These are phyloP conservation scores for Microdochium nivale DNA, from an alignment of 2,329 filamentous ascomycete genomes.

Conservation along the genomic window DNA sequence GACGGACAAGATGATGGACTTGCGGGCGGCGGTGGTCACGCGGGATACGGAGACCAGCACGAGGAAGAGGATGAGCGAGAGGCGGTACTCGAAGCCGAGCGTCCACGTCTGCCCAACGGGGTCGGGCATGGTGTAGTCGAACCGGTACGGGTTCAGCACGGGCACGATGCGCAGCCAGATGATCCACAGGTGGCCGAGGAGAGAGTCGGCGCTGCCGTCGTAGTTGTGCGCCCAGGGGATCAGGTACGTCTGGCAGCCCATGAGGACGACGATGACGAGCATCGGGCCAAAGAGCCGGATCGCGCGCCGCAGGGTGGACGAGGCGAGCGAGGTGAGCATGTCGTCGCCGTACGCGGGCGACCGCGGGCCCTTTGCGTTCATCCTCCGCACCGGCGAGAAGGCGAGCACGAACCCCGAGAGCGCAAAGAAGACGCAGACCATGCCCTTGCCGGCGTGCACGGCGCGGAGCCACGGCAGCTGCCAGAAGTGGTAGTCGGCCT, in stretches of 20 bases:
- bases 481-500: not conserved
- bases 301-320: constrained; percentile 1
- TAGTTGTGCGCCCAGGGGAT: not conserved
- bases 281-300: constrained; percentile 1
- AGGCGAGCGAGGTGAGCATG: constrained; percentile 1
- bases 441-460: constrained; percentile 2
- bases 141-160: constrained; percentile 2
- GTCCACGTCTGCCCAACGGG: constrained; percentile 2
- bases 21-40: not conserved
- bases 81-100: constrained; percentile 2
- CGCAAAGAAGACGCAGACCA: constrained; percentile 3
- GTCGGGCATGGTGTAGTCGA: not conserved
- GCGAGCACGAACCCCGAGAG: constrained; percentile 3
- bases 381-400: not conserved
- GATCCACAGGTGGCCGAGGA: not conserved
- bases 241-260: not conserved
- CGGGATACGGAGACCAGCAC: not conserved
- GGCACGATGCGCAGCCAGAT: not conserved
- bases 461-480: not conserved
- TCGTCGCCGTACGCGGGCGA: not conserved
- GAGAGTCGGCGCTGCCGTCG: not conserved
- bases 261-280: not conserved
- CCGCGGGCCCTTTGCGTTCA: not conserved
- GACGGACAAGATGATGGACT: not conserved
- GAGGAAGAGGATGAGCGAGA: constrained; percentile 2